Evolutionary conservation across 345 rosid genomes (phyloP), one percentile per base, ranked within the genome.

Genomic region (Populus nigra): DNA sequence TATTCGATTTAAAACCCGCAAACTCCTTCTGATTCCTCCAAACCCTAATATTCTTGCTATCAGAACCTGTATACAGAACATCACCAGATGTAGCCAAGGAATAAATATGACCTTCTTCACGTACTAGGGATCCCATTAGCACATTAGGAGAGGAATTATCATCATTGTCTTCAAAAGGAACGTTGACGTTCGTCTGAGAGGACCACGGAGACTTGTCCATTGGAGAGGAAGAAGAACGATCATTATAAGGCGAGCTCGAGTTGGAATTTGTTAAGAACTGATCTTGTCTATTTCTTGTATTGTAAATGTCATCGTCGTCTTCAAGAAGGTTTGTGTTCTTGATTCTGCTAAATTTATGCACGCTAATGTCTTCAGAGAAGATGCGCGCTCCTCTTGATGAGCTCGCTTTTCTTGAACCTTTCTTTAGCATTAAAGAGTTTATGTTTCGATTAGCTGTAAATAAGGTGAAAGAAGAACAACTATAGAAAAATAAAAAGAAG

Each of bases 91-190:
- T 88, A 0, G 98, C 96, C 71, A 95, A 70, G 0, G 99, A 93
- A 79, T 93, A 93, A 38, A 95, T 92, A 71, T 95, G 98, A 5
- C 99, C 98, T 74, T 92, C 94, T 81, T 95, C 96, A 0, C 98
- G 93, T 10, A 95, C 89, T 20, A 95, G 81, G 0, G 98, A 93
- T 0, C 98, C 97, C 83, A 93, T 73, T 18, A 95, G 90, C 27
- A 87, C 84, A 23, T 90, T 92, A 0, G 88, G 85, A 1, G 88
- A 77, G 76, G 73, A 72, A 2, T 68, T 47, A 22, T 47, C 43
- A 8, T 29, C 71, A 7, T 27, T 36, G 17, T 72, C 50, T 22
- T 45, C 2, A 12, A 23, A 67, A 5, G 66, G 76, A 17, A 35
- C 1, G 71, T 62, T 41, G 18, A 69, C 25, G 39, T 65, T 81